Conservation (phyloP, 164 flowering plant species). For the Berberis thunbergii region DNA sequence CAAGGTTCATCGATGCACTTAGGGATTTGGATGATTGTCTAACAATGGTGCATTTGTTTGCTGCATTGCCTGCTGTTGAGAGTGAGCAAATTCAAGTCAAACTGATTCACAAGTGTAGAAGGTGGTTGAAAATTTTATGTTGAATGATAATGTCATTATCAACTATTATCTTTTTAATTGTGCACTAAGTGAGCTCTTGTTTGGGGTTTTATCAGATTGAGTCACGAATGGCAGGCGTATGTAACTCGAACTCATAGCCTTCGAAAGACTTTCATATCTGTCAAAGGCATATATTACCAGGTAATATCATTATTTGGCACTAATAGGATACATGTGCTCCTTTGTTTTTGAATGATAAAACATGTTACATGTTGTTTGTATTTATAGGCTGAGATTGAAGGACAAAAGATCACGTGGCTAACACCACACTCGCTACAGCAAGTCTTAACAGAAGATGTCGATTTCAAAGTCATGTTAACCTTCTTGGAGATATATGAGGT, state of each 20-base stretch:
- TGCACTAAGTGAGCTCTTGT: not conserved
- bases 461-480: constrained; percentile 65
- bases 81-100: constrained; percentile 51
- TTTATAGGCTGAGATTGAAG: constrained; percentile 71
- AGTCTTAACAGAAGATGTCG: constrained; percentile 82
- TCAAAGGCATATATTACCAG: constrained; percentile 94
- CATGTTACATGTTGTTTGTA: not conserved
- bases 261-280: constrained; percentile 77
- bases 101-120: constrained; percentile 74
- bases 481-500: constrained; percentile 92
- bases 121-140: constrained; percentile 27
- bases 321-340: not conserved
- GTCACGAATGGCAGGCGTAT: constrained; percentile 96
- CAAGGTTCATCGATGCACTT: constrained; percentile 75
- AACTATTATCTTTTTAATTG: too few species aligned
- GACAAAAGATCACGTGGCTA: constrained; percentile 88
- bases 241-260: constrained; percentile 77
- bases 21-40: constrained; percentile 96
- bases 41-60: constrained; percentile 87
- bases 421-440: constrained; percentile 84
- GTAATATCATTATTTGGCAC: constrained; percentile 19
- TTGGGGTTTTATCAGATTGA: constrained; percentile 41
- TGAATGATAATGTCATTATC: not conserved
- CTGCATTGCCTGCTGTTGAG: constrained; percentile 73
- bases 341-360: not conserved